A percentile compares a stretch with the other conserved stretches of the same genome.
Conservation (phyloP, 345 rosid genomes). For the Microthlaspi erraticum region DNA sequence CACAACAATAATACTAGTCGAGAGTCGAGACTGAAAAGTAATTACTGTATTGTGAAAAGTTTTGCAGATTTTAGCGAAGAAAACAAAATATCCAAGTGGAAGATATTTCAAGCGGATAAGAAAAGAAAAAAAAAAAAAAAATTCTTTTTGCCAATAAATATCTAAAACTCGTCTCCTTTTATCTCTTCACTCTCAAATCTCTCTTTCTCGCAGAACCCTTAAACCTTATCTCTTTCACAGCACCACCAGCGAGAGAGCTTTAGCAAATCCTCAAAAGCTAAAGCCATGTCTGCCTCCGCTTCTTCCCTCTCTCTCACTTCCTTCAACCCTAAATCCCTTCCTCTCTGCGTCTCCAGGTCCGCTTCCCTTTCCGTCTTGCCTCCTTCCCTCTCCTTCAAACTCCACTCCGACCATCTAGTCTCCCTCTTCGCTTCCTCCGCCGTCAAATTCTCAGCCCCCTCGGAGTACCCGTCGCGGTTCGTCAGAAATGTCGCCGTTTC, state of each 20-base stretch:
- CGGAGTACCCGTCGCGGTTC: constrained; percentile 50
- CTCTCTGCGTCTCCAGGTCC: constrained; percentile 49
- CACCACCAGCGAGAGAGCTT: constrained; percentile 22
- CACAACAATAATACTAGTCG: neutral
- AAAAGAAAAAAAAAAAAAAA: neutral
- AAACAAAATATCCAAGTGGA: constrained; percentile 28
- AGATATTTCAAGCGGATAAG: constrained; percentile 30
- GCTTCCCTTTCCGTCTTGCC: constrained; percentile 46
- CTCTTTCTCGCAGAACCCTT: constrained; percentile 29
- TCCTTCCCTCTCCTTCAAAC: constrained; percentile 50
- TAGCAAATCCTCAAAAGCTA: constrained; percentile 10
- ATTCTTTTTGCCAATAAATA: constrained; percentile 34
- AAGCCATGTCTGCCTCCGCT: constrained; percentile 74
- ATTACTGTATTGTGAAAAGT: neutral
- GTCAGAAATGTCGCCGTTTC: constrained; percentile 66
- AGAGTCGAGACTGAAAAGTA: neutral
- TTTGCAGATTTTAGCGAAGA: neutral
- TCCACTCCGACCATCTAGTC: constrained; percentile 45
- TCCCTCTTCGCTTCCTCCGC: constrained; percentile 47
- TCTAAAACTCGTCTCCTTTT: constrained; percentile 19
- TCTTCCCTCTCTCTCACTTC: constrained; percentile 64
- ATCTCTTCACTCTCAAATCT: constrained; percentile 30
- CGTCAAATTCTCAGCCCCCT: constrained; percentile 31
- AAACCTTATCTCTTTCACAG: constrained; percentile 40
- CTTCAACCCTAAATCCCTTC: constrained; percentile 57